Base-by-base conservation (phyloP, 495 filamentous ascomycete genomes). In the Cryomyces antarcticus region DNA sequence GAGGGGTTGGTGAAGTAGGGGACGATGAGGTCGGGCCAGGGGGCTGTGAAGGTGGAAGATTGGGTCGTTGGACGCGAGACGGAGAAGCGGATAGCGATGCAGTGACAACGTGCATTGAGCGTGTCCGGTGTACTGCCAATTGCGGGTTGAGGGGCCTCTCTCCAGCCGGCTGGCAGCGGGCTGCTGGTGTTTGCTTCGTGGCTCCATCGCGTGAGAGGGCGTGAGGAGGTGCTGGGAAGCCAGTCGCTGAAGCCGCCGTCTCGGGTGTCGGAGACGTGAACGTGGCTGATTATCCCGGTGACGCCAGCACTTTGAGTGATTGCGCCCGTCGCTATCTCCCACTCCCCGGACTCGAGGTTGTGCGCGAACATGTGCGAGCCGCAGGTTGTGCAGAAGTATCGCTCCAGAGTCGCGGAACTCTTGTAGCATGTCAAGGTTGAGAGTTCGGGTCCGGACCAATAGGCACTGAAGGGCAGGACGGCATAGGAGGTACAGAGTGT, bases 301-400 rank as follows among this genome's bases (percentile, higher is more conserved):
- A 50, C 46, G 13, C 55, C 52, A 43, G 67, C 57, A 4, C 54
- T 49, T 30, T 52, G 49, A 11, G 59, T 57, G 13, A 64, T 52
- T 7, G 68, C 52, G 37, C 63, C 66, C 28, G 56, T 67, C 28
- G 52, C 57, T 39, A 75, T 44, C 33, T 55, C 62, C 55, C 61
- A 64, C 30, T 51, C 38, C 7, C 39, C 47, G 27, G 13, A 33
- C 7, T 49, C 44, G 0, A 37, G 13, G n/a, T 47, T 36, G 29
- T 45, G 39, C 10, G 49, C 41, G 42, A 78, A 74, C 47, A 75
- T 61, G 48, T 80, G 75, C 28, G 73, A 71, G 30, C 78, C 78
- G 47, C 80, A 87, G 10, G 57, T 72, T n/a, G 53, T 49, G 56
- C 81, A 86, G 57, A 81, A 82, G 48, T 72, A 71, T n/a, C 73